These are phyloP conservation scores for Oxyria digyna DNA, from an alignment of 148 eudicot species.

Conservation along the genomic window DNA sequence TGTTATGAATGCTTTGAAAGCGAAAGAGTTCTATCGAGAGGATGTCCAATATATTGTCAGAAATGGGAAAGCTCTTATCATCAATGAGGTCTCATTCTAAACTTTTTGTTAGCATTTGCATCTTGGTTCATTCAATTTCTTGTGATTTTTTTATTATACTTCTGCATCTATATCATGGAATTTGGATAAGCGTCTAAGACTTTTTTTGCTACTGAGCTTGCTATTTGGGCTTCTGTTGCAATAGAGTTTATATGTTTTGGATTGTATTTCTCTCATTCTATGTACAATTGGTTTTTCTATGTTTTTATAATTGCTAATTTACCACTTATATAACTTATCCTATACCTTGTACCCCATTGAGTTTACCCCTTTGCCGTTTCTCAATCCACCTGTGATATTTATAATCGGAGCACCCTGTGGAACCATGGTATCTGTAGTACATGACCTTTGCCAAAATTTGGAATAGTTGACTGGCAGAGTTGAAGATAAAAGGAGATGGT, in stretches of 20 bases:
- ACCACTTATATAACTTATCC: no score
- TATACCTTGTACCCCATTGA: neutral
- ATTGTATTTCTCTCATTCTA: neutral
- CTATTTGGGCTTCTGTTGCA: neutral
- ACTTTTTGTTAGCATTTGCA: neutral
- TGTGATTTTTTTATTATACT: neutral
- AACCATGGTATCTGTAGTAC: neutral
- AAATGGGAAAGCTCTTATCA: constrained; percentile 81
- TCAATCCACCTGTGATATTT: neutral
- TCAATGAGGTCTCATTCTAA: constrained; percentile 72
- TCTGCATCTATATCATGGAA: neutral
- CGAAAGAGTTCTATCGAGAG: constrained; percentile 85
- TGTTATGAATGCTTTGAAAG: constrained; percentile 87
- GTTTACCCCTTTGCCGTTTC: neutral
- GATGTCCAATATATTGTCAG: constrained; percentile 93
- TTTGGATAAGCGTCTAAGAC: neutral
- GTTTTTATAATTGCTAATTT: no score
- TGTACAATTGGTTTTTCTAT: no score
- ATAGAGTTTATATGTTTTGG: neutral
- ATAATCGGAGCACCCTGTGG: neutral
- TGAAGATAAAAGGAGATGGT: constrained; percentile 96
- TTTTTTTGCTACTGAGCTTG: neutral
- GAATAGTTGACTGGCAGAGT: constrained; percentile 94
- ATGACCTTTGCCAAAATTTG: constrained; percentile 2
- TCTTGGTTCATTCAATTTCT: neutral